Evolutionary conservation across 352 stramenopile genomes (phyloP).

Genomic region (Pelagophyceae sp.): DNA sequence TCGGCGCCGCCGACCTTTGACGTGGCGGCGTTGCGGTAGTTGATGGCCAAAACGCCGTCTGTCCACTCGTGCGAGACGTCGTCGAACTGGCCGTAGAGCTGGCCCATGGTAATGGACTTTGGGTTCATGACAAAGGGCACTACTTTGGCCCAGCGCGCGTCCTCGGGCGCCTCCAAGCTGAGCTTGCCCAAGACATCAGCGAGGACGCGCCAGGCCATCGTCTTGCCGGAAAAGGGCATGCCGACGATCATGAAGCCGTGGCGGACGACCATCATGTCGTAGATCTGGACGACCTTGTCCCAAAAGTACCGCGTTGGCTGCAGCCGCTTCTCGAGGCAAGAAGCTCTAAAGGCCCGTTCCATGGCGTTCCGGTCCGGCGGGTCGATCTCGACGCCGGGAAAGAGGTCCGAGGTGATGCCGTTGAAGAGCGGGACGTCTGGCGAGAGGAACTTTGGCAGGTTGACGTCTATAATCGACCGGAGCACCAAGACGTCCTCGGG

Average conservation of each 20-base stretch:
- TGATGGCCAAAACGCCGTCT: slow-evolving; percentile 82
- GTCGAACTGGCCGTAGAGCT: slow-evolving; percentile 88
- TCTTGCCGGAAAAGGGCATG: slow-evolving; percentile 81
- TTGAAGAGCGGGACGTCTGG: slow-evolving; percentile 89
- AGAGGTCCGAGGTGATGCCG: slow-evolving; percentile 86
- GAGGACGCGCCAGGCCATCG: slow-evolving; percentile 68
- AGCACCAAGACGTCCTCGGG: slow-evolving; percentile 83
- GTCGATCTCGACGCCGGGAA: slow-evolving; percentile 74
- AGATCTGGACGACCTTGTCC: slow-evolving; percentile 87
- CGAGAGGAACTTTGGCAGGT: slow-evolving; percentile 85
- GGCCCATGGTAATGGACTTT: slow-evolving; percentile 82
- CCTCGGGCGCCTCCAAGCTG: slow-evolving; percentile 39
- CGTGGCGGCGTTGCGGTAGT: slow-evolving; percentile 78
- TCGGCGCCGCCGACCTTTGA: slow-evolving; percentile 53
- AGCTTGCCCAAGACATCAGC: slow-evolving; percentile 44
- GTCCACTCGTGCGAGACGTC: slow-evolving; percentile 86
- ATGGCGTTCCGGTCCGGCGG: slow-evolving; percentile 71
- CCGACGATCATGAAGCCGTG: slow-evolving; percentile 92
- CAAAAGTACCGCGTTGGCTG: slow-evolving; percentile 79
- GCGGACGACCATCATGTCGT: slow-evolving; percentile 86
- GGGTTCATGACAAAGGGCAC: slow-evolving; percentile 74
- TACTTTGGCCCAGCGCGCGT: slow-evolving; percentile 48
- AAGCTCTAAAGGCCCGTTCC: slow-evolving; percentile 73
- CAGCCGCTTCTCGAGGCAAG: slow-evolving; percentile 64
- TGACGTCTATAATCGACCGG: slow-evolving; percentile 84